Conservation (phyloP, 2,329 filamentous ascomycete genomes). For the Exophiala aquamarina region DNA sequence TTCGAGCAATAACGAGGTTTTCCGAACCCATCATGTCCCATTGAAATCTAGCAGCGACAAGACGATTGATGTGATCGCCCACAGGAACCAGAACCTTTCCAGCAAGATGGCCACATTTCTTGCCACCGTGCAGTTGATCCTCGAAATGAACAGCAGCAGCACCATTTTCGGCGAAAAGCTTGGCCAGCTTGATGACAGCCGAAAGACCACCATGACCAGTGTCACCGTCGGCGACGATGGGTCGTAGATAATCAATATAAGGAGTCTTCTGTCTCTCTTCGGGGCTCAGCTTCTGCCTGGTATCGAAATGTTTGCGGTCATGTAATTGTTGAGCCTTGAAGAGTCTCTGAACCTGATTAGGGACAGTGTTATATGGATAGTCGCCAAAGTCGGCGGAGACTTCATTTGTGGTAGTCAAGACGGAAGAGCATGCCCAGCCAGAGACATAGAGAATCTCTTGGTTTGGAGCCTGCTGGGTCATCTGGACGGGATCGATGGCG, state of each 20-base stretch:
- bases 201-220: constrained; percentile 91
- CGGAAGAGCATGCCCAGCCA: constrained; percentile 94
- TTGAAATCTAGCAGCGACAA: constrained; percentile 89
- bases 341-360: constrained; percentile 93
- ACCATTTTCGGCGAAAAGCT: constrained; percentile 95
- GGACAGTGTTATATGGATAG: constrained; percentile 98
- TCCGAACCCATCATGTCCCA: constrained; percentile 98
- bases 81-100: constrained; percentile 94
- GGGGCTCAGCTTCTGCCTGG: constrained; percentile 71
- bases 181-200: constrained; percentile 91
- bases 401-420: constrained; percentile 92
- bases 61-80: constrained; percentile 93
- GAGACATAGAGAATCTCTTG: constrained; percentile 96
- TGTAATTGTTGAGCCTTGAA: constrained; percentile 97
- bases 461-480: constrained; percentile 96
- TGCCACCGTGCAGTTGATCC: constrained; percentile 95
- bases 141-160: constrained; percentile 97
- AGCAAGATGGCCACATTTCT: constrained; percentile 96
- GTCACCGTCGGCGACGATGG: constrained; percentile 94
- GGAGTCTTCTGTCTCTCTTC: constrained; percentile 73
- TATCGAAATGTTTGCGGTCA: constrained; percentile 92
- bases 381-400: constrained; percentile 97
- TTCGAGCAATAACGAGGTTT: constrained; percentile 91
- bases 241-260: constrained; percentile 88
- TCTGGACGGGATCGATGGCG: constrained; percentile 97